Percentiles rank a stretch among this genome's conserved stretches.
These are phyloP conservation scores for Loxodes magnus DNA, from an alignment of 73 alveolate species.

Conservation along the genomic window DNA sequence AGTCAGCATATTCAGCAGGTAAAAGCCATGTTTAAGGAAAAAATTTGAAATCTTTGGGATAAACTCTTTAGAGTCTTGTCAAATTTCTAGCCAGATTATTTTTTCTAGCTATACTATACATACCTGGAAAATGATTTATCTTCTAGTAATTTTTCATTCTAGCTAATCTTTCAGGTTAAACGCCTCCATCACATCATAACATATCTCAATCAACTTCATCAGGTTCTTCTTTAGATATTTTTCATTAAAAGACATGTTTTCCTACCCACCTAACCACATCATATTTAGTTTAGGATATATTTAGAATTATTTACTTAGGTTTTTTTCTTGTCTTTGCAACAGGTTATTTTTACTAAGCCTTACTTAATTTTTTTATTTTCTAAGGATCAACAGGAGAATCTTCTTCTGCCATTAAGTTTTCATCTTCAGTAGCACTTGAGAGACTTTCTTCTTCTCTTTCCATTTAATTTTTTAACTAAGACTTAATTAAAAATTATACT, in stretches of 20 bases:
- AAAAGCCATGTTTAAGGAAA: slow-evolving; percentile 62
- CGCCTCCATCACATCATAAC: slow-evolving; percentile 39
- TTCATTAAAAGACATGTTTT: slow-evolving; percentile 17
- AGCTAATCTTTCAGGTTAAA: slow-evolving; percentile 21
- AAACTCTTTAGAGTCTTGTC: slow-evolving; percentile 39
- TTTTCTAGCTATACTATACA: slow-evolving; percentile 62
- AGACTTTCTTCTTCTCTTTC: no score
- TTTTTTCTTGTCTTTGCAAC: neutral
- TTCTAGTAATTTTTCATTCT: slow-evolving; percentile 50
- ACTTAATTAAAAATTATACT: no score
- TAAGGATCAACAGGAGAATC: no score
- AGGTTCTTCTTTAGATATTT: slow-evolving; percentile 13
- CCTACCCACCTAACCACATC: slow-evolving; percentile 16
- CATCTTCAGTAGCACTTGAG: no score
- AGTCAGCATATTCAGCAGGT: slow-evolving; percentile 61
- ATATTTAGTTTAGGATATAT: neutral
- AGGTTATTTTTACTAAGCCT: no score
- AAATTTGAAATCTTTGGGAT: slow-evolving; percentile 48
- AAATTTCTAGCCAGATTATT: slow-evolving; percentile 63
- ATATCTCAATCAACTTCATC: slow-evolving; percentile 34
- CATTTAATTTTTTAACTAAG: no score
- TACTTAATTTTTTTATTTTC: no score
- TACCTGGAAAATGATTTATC: slow-evolving; percentile 74
- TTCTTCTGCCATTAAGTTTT: no score
- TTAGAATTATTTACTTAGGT: neutral